phyloP scores from a whole-genome alignment of 2,329 filamentous ascomycete genomes.

The Aspergillus pseudonomiae region DNA sequence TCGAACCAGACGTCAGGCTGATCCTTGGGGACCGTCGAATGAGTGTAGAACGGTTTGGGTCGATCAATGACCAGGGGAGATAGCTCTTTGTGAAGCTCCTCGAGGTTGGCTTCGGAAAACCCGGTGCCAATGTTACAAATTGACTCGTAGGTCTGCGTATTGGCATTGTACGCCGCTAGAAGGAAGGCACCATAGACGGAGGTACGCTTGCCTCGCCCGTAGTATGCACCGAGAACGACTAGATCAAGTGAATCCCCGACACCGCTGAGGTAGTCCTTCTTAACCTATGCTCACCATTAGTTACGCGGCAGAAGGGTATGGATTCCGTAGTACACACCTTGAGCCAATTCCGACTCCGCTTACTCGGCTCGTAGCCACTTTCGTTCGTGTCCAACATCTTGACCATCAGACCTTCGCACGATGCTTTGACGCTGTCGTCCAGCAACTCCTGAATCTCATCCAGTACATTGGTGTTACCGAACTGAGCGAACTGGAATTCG shows the following conservation, averaged over 20 bases:
- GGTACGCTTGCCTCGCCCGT: slow-evolving; percentile 92
- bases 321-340: slow-evolving; percentile 62
- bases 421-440: slow-evolving; percentile 92
- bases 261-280: slow-evolving; percentile 95
- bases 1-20: slow-evolving; percentile 99
- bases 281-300: slow-evolving; percentile 62
- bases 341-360: slow-evolving; percentile 96
- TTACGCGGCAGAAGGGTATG: not conserved
- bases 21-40: slow-evolving; percentile 81
- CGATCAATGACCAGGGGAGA: slow-evolving; percentile 80
- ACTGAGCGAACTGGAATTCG: slow-evolving; percentile 88
- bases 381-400: slow-evolving; percentile 97
- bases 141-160: slow-evolving; percentile 82
- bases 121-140: slow-evolving; percentile 99
- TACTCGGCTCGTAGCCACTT: slow-evolving; percentile 93
- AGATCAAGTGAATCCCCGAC: slow-evolving; percentile 95
- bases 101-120: slow-evolving; percentile 92
- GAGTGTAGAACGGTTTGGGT: slow-evolving; percentile 91
- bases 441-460: slow-evolving; percentile 92
- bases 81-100: slow-evolving; percentile 77
- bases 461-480: slow-evolving; percentile 82
- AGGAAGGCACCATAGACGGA: slow-evolving; percentile 95
- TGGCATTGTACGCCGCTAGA: slow-evolving; percentile 86
- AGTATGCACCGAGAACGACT: slow-evolving; percentile 92
- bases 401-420: slow-evolving; percentile 97